Evolutionary conservation across 75 land plant genomes (phyloP).

Genomic region (Picea glauca): DNA sequence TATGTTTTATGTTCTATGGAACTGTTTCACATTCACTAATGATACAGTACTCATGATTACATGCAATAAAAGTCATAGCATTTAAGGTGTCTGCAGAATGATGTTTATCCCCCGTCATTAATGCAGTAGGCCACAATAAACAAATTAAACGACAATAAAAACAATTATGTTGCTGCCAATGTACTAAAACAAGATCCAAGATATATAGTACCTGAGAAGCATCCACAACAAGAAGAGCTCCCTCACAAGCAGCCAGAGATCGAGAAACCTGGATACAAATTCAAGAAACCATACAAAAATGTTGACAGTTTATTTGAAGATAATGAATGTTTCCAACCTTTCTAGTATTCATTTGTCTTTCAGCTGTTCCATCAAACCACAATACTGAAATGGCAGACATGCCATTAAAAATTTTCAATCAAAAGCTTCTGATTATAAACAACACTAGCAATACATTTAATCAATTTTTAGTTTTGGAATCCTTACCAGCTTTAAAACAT

Average conservation of each 20-base stretch:
- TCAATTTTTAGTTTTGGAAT: no score
- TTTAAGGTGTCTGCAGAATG: background rate
- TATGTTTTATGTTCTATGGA: background rate
- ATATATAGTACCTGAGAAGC: slow-evolving; percentile 83
- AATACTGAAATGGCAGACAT: background rate
- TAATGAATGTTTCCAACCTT: background rate
- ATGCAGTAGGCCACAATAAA: background rate
- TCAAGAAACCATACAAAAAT: background rate
- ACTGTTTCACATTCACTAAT: background rate
- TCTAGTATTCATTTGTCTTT: background rate
- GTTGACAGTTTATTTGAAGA: background rate
- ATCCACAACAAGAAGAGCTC: slow-evolving; percentile 98
- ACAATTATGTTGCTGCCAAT: background rate
- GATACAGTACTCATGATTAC: background rate
- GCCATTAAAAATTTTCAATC: background rate
- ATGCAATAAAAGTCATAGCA: background rate
- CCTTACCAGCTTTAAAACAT: no score
- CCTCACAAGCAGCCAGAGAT: slow-evolving; percentile 99
- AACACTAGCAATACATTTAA: no score
- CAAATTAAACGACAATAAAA: slow-evolving; percentile 5
- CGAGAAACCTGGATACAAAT: slow-evolving; percentile 72
- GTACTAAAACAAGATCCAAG: background rate
- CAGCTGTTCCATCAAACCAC: background rate
- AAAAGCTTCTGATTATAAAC: background rate
- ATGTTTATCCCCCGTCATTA: background rate